A percentile compares a stretch with the other conserved stretches of the same genome.
Evolutionary conservation across 352 stramenopile species (phyloP).

Genomic region (Phytopythium sindhum): DNA sequence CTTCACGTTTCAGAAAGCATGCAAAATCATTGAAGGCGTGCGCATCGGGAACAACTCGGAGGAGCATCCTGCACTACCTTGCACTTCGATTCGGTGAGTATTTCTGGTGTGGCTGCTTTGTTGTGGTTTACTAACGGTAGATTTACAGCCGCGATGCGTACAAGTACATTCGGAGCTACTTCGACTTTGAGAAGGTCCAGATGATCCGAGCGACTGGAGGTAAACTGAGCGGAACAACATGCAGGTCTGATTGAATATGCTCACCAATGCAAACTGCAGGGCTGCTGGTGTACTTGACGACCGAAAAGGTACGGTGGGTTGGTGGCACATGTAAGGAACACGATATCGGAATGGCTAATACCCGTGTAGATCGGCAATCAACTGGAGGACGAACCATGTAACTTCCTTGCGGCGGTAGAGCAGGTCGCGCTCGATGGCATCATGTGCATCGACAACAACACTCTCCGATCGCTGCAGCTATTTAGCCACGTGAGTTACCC

Average conservation of each 20-base stretch:
- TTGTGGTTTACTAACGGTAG: neutral
- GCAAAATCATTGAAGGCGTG: slow-evolving; percentile 62
- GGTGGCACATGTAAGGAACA: neutral
- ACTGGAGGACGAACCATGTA: slow-evolving; percentile 47
- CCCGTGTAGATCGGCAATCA: slow-evolving; percentile 72
- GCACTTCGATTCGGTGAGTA: slow-evolving; percentile 3
- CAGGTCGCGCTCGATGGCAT: slow-evolving; percentile 68
- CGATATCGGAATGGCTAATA: neutral
- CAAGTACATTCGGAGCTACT: slow-evolving; percentile 69
- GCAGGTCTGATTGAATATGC: neutral
- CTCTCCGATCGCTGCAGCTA: slow-evolving; percentile 77
- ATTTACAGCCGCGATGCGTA: slow-evolving; percentile 50
- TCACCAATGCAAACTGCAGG: slow-evolving; percentile 29
- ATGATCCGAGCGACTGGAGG: slow-evolving; percentile 75
- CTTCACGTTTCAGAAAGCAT: slow-evolving; percentile 73
- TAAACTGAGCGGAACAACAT: slow-evolving; percentile 16
- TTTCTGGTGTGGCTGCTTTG: neutral
- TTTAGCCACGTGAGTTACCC: slow-evolving; percentile 60
- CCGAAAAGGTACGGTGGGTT: slow-evolving; percentile 50
- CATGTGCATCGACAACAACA: slow-evolving; percentile 76
- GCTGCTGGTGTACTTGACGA: slow-evolving; percentile 58
- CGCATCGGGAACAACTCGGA: slow-evolving; percentile 44
- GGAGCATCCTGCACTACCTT: slow-evolving; percentile 16
- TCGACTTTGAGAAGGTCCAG: slow-evolving; percentile 74
- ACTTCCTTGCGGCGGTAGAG: slow-evolving; percentile 62